Evolutionary conservation across 2,329 filamentous ascomycete species (phyloP), one percentile per base, ranked within the genome.

Genomic region (Penicillium sp.): DNA sequence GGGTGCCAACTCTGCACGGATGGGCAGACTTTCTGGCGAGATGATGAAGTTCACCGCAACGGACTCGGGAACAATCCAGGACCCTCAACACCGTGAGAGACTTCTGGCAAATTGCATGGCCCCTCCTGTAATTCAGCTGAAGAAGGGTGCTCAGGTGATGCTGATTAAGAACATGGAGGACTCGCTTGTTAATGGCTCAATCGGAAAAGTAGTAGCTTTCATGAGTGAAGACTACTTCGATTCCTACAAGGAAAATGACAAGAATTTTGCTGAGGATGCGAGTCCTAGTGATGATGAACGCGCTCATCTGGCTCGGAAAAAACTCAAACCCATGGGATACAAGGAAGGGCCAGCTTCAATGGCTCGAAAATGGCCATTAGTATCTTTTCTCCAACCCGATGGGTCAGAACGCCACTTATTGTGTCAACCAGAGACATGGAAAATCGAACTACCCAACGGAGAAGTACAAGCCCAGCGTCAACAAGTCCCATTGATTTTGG

Each of bases 141-240:
- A 97, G 72, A 87, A 94, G 59, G 90, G 91, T 9, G 90, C 94
- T 0, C 95, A 99, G 70, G 95, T 99, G 41, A 99, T 99, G 94
- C 79, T 99, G n/a, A 97, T 99, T 79, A 99, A 99, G 74, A 99
- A 99, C 65, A 87, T 97, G 76, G 94, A 99, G 67, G 91, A 96
- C 36, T 87, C 84, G 0, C 81, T 99, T 0, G 94, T 97, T 62
- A 99, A 99, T 68, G 94, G 94, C 4, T 96, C 93, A 0, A 80
- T 99, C 9, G 94, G 94, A 23, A 92, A 89, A 57, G 88, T 99
- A 4, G 81, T 87, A 11, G 84, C 82, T 6, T 96, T 96, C 72
- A 92, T 91, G 87, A 84, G 80, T 48, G 84, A 88, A 61, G 76
- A 78, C 40, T 82, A 79, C 27, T 88, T 86, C 60, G 81, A 81